Percentiles rank a stretch among this genome's conserved stretches.
Conservation (phyloP, 306 rosid genomes). For the Prunus mume region DNA sequence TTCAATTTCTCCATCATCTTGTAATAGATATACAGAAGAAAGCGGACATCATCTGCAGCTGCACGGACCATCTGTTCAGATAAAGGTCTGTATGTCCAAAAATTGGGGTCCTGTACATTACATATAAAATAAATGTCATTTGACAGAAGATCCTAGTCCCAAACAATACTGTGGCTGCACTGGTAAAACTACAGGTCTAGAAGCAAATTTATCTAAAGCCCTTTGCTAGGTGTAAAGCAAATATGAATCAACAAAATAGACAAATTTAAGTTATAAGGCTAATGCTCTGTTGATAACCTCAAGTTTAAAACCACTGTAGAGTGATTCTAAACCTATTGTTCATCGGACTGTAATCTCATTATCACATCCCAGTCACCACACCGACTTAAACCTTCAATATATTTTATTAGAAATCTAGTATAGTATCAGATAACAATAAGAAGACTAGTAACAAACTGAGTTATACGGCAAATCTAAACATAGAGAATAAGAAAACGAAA, state of each 20-base stretch:
- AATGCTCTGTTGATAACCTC: slow-evolving; percentile 3
- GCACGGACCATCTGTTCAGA: slow-evolving; percentile 92
- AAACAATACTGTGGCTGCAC: neutral
- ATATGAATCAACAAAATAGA: neutral
- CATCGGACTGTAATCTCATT: neutral
- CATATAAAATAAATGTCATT: neutral
- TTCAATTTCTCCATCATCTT: slow-evolving; percentile 83
- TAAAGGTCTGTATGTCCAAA: slow-evolving; percentile 89
- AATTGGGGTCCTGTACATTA: slow-evolving; percentile 72
- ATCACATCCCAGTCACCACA: neutral
- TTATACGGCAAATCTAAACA: neutral
- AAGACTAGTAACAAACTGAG: neutral
- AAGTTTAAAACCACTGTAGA: neutral
- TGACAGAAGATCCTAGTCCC: neutral
- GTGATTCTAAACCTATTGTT: neutral
- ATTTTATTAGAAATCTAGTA: neutral
- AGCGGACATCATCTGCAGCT: slow-evolving; percentile 97
- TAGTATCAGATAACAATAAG: neutral
- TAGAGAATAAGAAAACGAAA: neutral
- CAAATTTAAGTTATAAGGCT: neutral
- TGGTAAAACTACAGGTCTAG: neutral
- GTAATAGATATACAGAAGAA: slow-evolving; percentile 82
- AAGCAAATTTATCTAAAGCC: neutral
- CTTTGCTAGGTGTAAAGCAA: neutral
- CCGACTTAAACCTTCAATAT: slow-evolving; percentile 1